Base-by-base conservation (phyloP, 78 protist species). In the Dictyostelium purpureum region DNA sequence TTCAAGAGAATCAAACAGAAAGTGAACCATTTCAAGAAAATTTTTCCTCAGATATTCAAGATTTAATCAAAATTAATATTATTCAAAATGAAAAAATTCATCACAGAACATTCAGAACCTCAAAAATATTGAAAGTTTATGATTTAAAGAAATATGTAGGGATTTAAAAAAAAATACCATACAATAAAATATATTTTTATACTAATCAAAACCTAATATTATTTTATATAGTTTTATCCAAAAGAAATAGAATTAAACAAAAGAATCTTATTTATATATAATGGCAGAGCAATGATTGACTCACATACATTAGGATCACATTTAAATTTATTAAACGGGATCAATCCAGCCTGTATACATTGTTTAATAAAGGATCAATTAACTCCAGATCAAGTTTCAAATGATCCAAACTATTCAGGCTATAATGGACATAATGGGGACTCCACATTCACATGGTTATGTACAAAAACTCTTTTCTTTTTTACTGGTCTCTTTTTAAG, bases 131-230 rank as follows among this genome's bases (percentile, higher is more conserved):
- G 21, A 67, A 43, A n/a, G 90, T 82, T 40, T 67, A 19, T 38
- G 90, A 82, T 51, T 28, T 82, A 49, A 82, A 82, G 70, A 71
- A 67, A 82, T 82, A 82, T 56, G 90, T 82, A 82, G n/a, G 70
- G 35, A 28, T 12, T 74, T 2, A 31, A 18, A 2, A 18, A 54
- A 4, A 52, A 4, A 19, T 14, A 52, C 31, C 28, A 6, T 9
- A n/a, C n/a, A n/a, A n/a, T n/a, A 18, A 4, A 56, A 18, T 4
- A 18, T 21, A 4, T 16, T 7, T 12, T 6, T 6, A 10, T 6
- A 10, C 52, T 6, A 6, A 47, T 47, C 10, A 10, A 47, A 12
- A 47, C n/a, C 52, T 47, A 47, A 12, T 71, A 12, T 71, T 26
- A 11, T 5, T 6, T 51, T 19, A 40, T 43, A 9, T 70, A 82